A percentile compares a stretch with the other conserved stretches of the same genome.
Conservation (phyloP, 2,329 filamentous ascomycete species). For the Boeremia exigua region DNA sequence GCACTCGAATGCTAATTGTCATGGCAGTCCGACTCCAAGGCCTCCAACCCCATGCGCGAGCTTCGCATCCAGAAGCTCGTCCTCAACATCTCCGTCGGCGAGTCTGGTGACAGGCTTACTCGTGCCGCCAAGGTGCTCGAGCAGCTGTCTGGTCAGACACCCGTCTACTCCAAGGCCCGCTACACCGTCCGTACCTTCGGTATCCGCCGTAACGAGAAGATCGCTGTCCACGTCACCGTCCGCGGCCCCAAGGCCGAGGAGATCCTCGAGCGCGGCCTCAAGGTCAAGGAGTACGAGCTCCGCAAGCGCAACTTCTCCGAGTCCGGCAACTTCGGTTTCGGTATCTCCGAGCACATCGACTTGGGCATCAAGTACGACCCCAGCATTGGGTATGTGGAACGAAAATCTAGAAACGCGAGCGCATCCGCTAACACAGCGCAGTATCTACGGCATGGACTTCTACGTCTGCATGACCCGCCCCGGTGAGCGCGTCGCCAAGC, state of each 20-base stretch:
- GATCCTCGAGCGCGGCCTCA: conserved; percentile 99
- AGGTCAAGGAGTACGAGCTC: conserved; percentile 99
- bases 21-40: conserved; percentile 63
- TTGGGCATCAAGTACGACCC: conserved; percentile 84
- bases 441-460: conserved; percentile 86
- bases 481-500: conserved; percentile 96
- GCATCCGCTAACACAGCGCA: conserved; percentile 33
- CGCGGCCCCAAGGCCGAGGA: conserved; percentile 99
- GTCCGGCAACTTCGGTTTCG: conserved; percentile 96
- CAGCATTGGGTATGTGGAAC: conserved; percentile 46
- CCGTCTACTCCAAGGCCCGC: conserved; percentile 99
- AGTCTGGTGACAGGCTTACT: conserved; percentile 99
- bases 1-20: conserved; percentile 30
- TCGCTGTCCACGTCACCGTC: conserved; percentile 98
- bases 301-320: conserved; percentile 99
- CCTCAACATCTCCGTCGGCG: conserved; percentile 99
- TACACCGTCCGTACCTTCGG: conserved; percentile 99
- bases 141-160: conserved; percentile 99
- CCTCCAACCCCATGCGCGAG: conserved; percentile 98
- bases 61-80: conserved; percentile 99
- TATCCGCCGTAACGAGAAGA: conserved; percentile 99
- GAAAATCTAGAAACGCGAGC: neutral
- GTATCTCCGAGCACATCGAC: conserved; percentile 99
- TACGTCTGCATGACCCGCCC: conserved; percentile 99
- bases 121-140: conserved; percentile 99